Conservation (phyloP, 2,329 filamentous ascomycete genomes). For the Ophiognomonia clavigignenti-juglandacearum region DNA sequence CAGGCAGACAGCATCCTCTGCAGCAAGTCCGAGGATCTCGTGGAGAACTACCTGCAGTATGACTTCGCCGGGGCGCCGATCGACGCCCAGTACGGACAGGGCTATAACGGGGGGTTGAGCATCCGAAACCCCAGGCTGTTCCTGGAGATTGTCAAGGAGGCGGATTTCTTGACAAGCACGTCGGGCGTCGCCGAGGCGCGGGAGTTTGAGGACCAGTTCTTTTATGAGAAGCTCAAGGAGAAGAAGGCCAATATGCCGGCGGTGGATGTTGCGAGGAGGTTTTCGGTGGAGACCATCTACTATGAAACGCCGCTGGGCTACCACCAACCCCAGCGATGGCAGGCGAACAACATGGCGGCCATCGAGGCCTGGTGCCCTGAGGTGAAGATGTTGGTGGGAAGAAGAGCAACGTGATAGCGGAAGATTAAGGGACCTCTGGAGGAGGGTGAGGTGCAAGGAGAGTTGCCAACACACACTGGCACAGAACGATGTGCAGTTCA, state of each 20-base stretch:
- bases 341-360: conserved; percentile 19
- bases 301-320: conserved; percentile 23
- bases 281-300: conserved; percentile 22
- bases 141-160: not conserved
- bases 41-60: conserved; percentile 33
- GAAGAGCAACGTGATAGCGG: not conserved
- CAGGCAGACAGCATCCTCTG: conserved; percentile 27
- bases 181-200: too few species aligned
- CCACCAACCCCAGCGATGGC: conserved; percentile 22
- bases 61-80: conserved; percentile 31
- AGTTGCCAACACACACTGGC: too few species aligned
- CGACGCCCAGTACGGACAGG: conserved; percentile 16
- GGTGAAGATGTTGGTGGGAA: conserved; percentile 5
- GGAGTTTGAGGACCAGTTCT: conserved; percentile 23
- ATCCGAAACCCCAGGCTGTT: conserved; percentile 23
- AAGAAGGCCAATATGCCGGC: conserved; percentile 18
- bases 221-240: conserved; percentile 28
- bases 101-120: conserved; percentile 29
- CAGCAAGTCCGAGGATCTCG: conserved; percentile 21
- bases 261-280: conserved; percentile 19
- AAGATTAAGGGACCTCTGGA: not conserved
- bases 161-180: not conserved
- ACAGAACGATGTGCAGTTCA: too few species aligned
- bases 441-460: too few species aligned
- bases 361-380: conserved; percentile 26